These are phyloP conservation scores for Starmerella apicola DNA, from an alignment of 805 yeast genomes.

Conservation along the genomic window DNA sequence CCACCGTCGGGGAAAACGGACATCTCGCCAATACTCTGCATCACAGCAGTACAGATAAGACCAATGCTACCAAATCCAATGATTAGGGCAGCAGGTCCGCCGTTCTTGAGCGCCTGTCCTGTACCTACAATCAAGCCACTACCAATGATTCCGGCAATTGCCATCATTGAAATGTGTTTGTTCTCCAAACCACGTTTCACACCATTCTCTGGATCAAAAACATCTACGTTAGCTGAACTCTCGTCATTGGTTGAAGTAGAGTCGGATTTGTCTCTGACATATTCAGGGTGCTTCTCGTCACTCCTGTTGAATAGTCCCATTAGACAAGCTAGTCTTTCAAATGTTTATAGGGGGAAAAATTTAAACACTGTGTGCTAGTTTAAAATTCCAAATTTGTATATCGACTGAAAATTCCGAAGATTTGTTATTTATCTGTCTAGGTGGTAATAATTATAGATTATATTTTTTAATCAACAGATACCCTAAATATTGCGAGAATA, in stretches of 20 bases:
- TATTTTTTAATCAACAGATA: too few species aligned
- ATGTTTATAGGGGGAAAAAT: too few species aligned
- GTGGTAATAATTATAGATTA: too few species aligned
- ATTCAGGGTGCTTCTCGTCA: too few species aligned
- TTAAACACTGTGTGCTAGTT: too few species aligned
- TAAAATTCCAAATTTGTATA: too few species aligned
- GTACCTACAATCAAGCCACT: constrained; percentile 64
- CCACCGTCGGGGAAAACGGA: constrained; percentile 44
- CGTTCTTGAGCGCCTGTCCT: constrained; percentile 37
- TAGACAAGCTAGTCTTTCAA: too few species aligned
- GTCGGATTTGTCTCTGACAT: background rate
- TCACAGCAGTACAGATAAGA: constrained; percentile 39
- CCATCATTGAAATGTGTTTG: constrained; percentile 69
- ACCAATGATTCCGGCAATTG: constrained; percentile 75
- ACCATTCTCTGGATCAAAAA: constrained; percentile 28
- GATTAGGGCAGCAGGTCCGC: constrained; percentile 42
- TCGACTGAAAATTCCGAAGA: too few species aligned
- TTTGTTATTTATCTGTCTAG: too few species aligned
- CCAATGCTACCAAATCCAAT: constrained; percentile 41
- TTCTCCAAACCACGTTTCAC: constrained; percentile 37
- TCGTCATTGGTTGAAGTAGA: background rate
- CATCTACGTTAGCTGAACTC: background rate
- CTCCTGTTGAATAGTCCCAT: too few species aligned
- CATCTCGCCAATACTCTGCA: constrained; percentile 46
- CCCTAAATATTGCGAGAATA: too few species aligned